Percentiles rank a stretch among this genome's conserved stretches.
Evolutionary conservation across 2,329 filamentous ascomycete genomes (phyloP).

Genomic region (Ceratocystis alfenasii): DNA sequence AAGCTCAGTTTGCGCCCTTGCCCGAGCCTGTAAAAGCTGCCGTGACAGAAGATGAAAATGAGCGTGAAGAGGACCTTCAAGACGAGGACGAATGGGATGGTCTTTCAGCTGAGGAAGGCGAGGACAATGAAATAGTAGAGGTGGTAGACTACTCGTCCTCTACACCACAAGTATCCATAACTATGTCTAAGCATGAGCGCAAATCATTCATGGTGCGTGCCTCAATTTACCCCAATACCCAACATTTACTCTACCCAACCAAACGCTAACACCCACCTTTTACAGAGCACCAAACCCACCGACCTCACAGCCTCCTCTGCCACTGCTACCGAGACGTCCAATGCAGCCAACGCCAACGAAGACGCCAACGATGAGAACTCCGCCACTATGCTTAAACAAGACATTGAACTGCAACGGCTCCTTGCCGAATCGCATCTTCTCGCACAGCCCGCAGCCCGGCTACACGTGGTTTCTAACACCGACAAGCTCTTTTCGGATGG

Average conservation of each 20-base stretch:
- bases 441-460: constrained; percentile 36
- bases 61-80: constrained; percentile 24
- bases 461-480: constrained; percentile 29
- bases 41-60: constrained; percentile 26
- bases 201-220: constrained; percentile 62
- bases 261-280: not conserved
- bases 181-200: constrained; percentile 55
- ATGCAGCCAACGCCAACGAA: constrained; percentile 25
- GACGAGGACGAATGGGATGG: constrained; percentile 26
- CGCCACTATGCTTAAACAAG: constrained; percentile 68
- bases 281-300: constrained; percentile 33
- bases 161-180: constrained; percentile 30
- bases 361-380: constrained; percentile 43
- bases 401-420: constrained; percentile 81
- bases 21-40: constrained; percentile 29
- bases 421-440: constrained; percentile 87
- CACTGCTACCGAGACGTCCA: constrained; percentile 21
- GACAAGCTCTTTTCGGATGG: constrained; percentile 44
- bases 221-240: not conserved
- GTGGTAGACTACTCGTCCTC: constrained; percentile 48
- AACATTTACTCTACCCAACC: not conserved
- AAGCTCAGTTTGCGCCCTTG: constrained; percentile 73
- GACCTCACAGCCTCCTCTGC: constrained; percentile 35
- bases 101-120: constrained; percentile 22
- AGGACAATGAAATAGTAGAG: constrained; percentile 35